Conservation (phyloP, 1,139 yeast species). For the Zygoascus hellenicus region DNA sequence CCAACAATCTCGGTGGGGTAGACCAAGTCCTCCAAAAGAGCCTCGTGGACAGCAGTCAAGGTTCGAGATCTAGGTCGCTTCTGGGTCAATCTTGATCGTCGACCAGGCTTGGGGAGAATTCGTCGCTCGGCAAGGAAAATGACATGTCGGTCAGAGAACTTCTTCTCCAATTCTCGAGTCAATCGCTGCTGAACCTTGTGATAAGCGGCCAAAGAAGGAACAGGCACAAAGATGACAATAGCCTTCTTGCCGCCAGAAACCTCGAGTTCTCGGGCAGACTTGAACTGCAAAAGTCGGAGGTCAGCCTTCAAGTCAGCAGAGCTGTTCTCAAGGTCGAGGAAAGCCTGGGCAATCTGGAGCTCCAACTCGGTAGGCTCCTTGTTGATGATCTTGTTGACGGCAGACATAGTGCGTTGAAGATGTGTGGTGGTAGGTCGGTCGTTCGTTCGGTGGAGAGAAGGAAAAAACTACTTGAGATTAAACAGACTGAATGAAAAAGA, state of each 20-base stretch:
- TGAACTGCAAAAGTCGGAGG: slow-evolving; percentile 97
- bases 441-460: background rate
- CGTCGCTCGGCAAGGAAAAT: slow-evolving; percentile 99
- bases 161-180: slow-evolving; percentile 99
- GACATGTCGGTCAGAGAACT: slow-evolving; percentile 99
- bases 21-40: slow-evolving; percentile 96
- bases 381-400: slow-evolving; percentile 84
- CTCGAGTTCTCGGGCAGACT: slow-evolving; percentile 95
- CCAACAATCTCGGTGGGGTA: slow-evolving; percentile 99
- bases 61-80: slow-evolving; percentile 99
- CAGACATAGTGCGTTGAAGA: slow-evolving; percentile 59
- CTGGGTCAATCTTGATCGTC: slow-evolving; percentile 82
- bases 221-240: slow-evolving; percentile 96
- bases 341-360: slow-evolving; percentile 99
- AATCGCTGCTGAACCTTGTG: slow-evolving; percentile 90
- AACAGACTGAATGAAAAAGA: background rate
- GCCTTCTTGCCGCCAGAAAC: slow-evolving; percentile 99
- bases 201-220: slow-evolving; percentile 87
- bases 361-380: slow-evolving; percentile 88
- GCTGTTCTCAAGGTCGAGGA: slow-evolving; percentile 92
- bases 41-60: slow-evolving; percentile 97
- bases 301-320: slow-evolving; percentile 95
- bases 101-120: slow-evolving; percentile 89
- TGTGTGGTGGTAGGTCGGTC: slow-evolving; percentile 7
- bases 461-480: background rate